These are phyloP conservation scores for Myxozyma sirexii DNA, from an alignment of 805 yeast species.

Conservation along the genomic window DNA sequence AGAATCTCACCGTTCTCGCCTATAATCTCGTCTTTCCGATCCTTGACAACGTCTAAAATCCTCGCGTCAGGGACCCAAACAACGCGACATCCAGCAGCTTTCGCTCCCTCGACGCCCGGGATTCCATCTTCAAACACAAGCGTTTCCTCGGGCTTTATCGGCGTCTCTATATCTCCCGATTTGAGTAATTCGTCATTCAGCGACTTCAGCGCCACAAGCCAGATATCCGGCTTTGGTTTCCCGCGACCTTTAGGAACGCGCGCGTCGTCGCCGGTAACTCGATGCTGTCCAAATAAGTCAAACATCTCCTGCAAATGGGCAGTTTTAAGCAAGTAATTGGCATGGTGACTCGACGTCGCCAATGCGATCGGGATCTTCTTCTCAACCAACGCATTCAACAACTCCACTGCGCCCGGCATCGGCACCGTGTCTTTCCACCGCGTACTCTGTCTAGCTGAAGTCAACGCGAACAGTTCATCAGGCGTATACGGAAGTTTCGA, in stretches of 20 bases:
- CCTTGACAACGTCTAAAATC: conserved; percentile 59
- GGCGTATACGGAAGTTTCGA: conserved; percentile 69
- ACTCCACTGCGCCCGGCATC: conserved; percentile 82
- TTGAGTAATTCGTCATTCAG: conserved; percentile 58
- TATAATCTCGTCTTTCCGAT: conserved; percentile 52
- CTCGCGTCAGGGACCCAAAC: conserved; percentile 91
- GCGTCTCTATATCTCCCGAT: conserved; percentile 35
- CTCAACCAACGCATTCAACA: conserved; percentile 57
- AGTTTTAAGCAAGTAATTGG: conserved; percentile 73
- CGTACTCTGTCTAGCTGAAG: conserved; percentile 54
- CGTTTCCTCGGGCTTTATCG: conserved; percentile 73
- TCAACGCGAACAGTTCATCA: conserved; percentile 60
- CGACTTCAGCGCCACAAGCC: conserved; percentile 76
- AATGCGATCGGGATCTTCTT: conserved; percentile 76
- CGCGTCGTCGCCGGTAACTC: conserved; percentile 87
- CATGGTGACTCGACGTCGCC: conserved; percentile 78
- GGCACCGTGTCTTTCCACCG: conserved; percentile 68
- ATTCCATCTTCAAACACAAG: conserved; percentile 93
- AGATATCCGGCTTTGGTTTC: conserved; percentile 92
- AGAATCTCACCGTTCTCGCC: conserved; percentile 63
- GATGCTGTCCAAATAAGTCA: conserved; percentile 60
- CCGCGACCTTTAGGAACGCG: conserved; percentile 85
- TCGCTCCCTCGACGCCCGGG: conserved; percentile 86
- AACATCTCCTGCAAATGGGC: conserved; percentile 66
- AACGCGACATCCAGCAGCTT: conserved; percentile 80